These are phyloP conservation scores for Neofusicoccum kwambonambiense DNA, from an alignment of 2,329 filamentous ascomycete species.

Conservation along the genomic window DNA sequence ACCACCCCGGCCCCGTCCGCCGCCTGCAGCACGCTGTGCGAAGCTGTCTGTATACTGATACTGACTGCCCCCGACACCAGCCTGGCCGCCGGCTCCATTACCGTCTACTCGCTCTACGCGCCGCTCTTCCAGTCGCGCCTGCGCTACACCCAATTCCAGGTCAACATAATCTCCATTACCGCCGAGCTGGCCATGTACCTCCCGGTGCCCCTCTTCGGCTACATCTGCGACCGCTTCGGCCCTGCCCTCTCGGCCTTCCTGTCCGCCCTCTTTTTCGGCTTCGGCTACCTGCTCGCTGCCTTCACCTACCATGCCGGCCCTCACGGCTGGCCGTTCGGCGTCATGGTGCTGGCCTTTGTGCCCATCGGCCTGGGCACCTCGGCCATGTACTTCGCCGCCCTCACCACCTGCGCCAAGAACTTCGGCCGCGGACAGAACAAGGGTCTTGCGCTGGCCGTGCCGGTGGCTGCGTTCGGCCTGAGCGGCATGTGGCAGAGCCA, in stretches of 20 bases:
- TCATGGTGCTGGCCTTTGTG: slow-evolving; percentile 85
- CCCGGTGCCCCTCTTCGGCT: slow-evolving; percentile 85
- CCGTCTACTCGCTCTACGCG: slow-evolving; percentile 90
- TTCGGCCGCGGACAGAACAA: slow-evolving; percentile 87
- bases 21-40: not conserved
- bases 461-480: slow-evolving; percentile 88
- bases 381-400: slow-evolving; percentile 82
- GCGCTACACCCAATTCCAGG: slow-evolving; percentile 85
- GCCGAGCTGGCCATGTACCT: slow-evolving; percentile 88
- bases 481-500: slow-evolving; percentile 97
- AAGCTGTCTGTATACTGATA: not conserved
- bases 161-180: slow-evolving; percentile 85
- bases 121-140: slow-evolving; percentile 84
- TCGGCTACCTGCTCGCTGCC: slow-evolving; percentile 81
- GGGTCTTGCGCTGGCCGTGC: slow-evolving; percentile 82
- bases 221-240: slow-evolving; percentile 85
- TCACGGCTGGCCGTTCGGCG: slow-evolving; percentile 67
- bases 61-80: slow-evolving; percentile 28
- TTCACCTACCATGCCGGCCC: slow-evolving; percentile 66
- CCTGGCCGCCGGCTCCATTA: slow-evolving; percentile 86
- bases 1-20: not conserved
- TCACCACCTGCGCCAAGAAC: slow-evolving; percentile 98
- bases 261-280: slow-evolving; percentile 71
- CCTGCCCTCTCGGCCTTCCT: slow-evolving; percentile 74
- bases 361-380: slow-evolving; percentile 80